These are phyloP conservation scores for Penicillium robsamsonii DNA, from an alignment of 495 filamentous ascomycete genomes.

Conservation along the genomic window DNA sequence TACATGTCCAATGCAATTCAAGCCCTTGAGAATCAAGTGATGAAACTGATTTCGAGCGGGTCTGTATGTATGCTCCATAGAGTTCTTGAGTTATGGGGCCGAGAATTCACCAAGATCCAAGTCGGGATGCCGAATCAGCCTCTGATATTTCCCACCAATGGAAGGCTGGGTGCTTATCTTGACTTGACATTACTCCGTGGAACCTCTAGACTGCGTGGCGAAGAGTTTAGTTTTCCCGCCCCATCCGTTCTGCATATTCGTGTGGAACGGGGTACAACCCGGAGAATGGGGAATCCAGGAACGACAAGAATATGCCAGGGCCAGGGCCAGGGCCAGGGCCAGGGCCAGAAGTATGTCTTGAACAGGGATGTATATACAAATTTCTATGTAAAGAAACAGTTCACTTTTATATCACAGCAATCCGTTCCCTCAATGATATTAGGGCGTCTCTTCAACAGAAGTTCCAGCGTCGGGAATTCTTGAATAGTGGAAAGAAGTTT, in stretches of 20 bases:
- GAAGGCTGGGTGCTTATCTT: background rate
- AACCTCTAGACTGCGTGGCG: background rate
- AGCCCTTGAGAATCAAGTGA: too few species aligned
- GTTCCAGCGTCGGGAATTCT: background rate
- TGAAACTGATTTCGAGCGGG: too few species aligned
- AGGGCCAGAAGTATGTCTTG: background rate
- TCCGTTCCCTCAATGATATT: too few species aligned
- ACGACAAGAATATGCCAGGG: background rate
- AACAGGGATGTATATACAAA: background rate
- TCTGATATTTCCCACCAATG: background rate
- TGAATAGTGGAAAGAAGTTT: background rate
- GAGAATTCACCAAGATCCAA: background rate
- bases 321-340: background rate
- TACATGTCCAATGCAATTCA: too few species aligned
- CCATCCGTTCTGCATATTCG: background rate
- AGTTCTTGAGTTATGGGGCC: background rate
- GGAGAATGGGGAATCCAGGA: background rate
- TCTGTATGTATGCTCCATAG: background rate
- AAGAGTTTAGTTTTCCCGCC: background rate
- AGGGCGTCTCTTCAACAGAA: background rate
- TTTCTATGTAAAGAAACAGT: background rate
- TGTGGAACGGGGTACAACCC: background rate
- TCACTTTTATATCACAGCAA: background rate
- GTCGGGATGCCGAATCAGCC: constrained; percentile 3
- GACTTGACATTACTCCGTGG: background rate